Evolutionary conservation across 768 basidiomycete species (phyloP), one percentile per base, ranked within the genome.

Genomic region (Boletus barrowsii): DNA sequence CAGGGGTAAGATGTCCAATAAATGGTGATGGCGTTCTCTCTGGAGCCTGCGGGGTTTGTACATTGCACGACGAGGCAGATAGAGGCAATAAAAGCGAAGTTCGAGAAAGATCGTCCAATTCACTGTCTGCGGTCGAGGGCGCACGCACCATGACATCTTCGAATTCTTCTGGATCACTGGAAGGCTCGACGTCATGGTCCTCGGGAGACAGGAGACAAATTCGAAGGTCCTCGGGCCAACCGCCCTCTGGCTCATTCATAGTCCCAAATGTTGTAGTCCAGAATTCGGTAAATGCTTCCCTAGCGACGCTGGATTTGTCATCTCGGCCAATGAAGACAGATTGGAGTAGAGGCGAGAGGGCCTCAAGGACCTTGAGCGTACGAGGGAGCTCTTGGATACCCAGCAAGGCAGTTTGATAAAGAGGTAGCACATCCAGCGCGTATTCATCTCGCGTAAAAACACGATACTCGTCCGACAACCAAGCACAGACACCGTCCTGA

Each of bases 321-420:
- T 64, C 51, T 5, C 82, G 76, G 15, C 82, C 79, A 30, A 61
- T 58, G 59, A 92, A 86, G 24, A 80, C 79, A 3, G 86, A 80
- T 55, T 77, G 79, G 9, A 91, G 62, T 3, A 88, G 61, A 7
- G 76, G 66, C 0, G 75, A 71, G n/a, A 87, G 68, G 1, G 65
- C 57, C n/a, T 76, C 72, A 29, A 90, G 69, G n/a, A 73, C 72
- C 8, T 68, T 61, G 13, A 72, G 39, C 1, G 69, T 72, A 5
- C 62, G 64, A 1, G 81, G 77, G 4, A 86, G 70, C 4, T 72
- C 70, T 54, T 78, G 79, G 32, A 87, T 72, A 49, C 75, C 71
- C 49, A 84, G 60, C 40, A 88, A 63, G 35, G 79, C 69, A 13
- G 78, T 82, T 63, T 87, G 77, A 60, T 90, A 92, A 47, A 90